A percentile compares a stretch with the other conserved stretches of the same genome.
These are phyloP conservation scores for Echinosphaeria canescens DNA, from an alignment of 2,329 filamentous ascomycete genomes.

Conservation along the genomic window DNA sequence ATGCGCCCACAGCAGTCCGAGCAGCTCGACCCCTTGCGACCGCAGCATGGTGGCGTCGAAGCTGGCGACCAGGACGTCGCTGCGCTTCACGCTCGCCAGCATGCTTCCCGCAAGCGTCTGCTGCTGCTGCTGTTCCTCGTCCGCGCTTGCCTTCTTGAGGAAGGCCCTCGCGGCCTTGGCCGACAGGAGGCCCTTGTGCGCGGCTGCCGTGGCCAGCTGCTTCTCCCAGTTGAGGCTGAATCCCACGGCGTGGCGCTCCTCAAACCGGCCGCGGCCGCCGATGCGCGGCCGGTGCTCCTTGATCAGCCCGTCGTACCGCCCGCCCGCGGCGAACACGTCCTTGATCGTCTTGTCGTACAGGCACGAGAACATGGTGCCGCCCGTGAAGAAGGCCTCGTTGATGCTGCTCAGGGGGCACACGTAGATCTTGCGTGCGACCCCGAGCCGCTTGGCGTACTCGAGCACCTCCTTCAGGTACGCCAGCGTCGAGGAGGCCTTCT, in stretches of 20 bases:
- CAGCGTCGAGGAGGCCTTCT: conserved; percentile 55
- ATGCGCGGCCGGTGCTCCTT: conserved; percentile 59
- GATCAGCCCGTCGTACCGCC: conserved; percentile 79
- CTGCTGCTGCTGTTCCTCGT: too few species aligned
- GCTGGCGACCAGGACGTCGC: conserved; percentile 76
- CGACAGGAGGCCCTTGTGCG: conserved; percentile 26
- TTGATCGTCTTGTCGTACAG: conserved; percentile 66
- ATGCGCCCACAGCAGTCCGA: conserved; percentile 61
- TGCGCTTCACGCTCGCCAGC: too few species aligned
- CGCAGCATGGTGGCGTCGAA: conserved; percentile 62
- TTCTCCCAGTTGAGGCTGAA: conserved; percentile 83
- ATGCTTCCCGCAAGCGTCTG: too few species aligned
- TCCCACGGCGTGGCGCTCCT: conserved; percentile 66
- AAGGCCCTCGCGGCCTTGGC: conserved; percentile 25
- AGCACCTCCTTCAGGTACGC: conserved; percentile 63
- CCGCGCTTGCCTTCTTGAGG: conserved; percentile 42
- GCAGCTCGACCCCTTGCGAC: conserved; percentile 52
- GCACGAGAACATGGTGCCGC: conserved; percentile 77
- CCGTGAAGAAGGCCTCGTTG: conserved; percentile 77
- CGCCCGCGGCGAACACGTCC: conserved; percentile 82
- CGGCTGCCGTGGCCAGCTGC: conserved; percentile 46
- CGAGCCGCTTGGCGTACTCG: conserved; percentile 54
- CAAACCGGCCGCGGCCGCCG: conserved; percentile 31
- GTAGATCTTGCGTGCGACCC: conserved; percentile 58
- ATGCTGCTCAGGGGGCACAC: conserved; percentile 70